Conservation (phyloP, 2,329 filamentous ascomycete species). For the Claviceps digitariae region DNA sequence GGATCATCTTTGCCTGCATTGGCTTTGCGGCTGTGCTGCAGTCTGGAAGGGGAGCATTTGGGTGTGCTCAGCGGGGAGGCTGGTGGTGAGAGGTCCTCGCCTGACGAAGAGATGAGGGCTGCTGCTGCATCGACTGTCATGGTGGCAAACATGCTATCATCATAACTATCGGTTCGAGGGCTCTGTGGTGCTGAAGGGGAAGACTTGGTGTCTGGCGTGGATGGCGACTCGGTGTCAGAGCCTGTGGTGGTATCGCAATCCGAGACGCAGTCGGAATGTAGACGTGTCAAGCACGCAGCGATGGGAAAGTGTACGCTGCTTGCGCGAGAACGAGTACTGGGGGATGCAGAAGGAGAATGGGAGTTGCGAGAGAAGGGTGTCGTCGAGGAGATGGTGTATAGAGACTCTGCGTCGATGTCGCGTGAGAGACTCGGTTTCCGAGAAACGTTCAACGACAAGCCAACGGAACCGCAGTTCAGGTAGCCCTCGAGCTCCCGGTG, state of each 20-base stretch:
- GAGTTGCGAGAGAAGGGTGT: background rate
- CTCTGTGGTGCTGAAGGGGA: background rate
- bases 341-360: background rate
- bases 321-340: background rate
- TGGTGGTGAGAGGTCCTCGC: background rate
- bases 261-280: background rate
- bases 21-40: background rate
- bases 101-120: conserved; percentile 4
- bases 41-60: background rate
- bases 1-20: background rate
- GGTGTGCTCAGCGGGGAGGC: background rate
- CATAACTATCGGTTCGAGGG: conserved; percentile 4
- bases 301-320: background rate
- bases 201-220: background rate
- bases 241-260: background rate
- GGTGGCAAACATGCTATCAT: conserved; percentile 5
- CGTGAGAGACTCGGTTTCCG: background rate
- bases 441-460: background rate
- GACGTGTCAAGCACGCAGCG: background rate
- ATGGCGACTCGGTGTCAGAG: background rate
- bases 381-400: background rate
- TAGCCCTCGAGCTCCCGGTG: conserved; percentile 8
- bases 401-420: conserved; percentile 4
- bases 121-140: conserved; percentile 7
- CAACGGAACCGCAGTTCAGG: conserved; percentile 2